Percentiles rank a stretch among this genome's conserved stretches.
These are phyloP conservation scores for Blastobotrys aristatus DNA, from an alignment of 1,139 yeast species.

Conservation along the genomic window DNA sequence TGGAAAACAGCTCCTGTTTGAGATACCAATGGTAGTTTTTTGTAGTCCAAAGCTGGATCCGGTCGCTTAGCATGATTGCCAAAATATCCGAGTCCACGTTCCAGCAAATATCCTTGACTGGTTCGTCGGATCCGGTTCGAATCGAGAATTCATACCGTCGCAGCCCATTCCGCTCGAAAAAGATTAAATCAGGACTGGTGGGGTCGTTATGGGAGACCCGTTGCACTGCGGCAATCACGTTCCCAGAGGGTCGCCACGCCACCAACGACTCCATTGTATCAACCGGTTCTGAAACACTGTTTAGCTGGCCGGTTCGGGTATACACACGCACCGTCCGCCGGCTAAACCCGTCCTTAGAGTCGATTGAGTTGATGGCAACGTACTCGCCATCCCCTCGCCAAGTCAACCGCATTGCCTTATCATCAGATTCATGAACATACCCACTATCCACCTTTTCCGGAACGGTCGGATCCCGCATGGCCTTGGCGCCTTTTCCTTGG, in stretches of 20 bases:
- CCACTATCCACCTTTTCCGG: slow-evolving; percentile 70
- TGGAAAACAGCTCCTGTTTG: slow-evolving; percentile 62
- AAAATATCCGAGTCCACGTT: slow-evolving; percentile 75
- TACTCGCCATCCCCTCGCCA: slow-evolving; percentile 97
- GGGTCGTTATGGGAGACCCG: slow-evolving; percentile 38
- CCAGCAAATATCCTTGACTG: slow-evolving; percentile 63
- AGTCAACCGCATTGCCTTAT: slow-evolving; percentile 45
- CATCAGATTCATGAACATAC: slow-evolving; percentile 50
- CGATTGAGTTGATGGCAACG: slow-evolving; percentile 65
- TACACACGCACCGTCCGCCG: slow-evolving; percentile 84
- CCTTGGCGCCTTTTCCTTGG: slow-evolving; percentile 87
- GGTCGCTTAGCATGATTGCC: slow-evolving; percentile 56
- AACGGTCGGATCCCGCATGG: slow-evolving; percentile 94
- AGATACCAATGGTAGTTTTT: slow-evolving; percentile 95
- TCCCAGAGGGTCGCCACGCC: slow-evolving; percentile 91
- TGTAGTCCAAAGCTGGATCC: slow-evolving; percentile 81
- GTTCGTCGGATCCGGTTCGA: slow-evolving; percentile 48
- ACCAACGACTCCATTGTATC: slow-evolving; percentile 70
- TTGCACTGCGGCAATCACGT: slow-evolving; percentile 78
- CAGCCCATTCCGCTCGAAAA: slow-evolving; percentile 90
- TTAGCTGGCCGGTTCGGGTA: slow-evolving; percentile 65
- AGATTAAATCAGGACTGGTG: slow-evolving; percentile 40
- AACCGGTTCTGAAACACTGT: slow-evolving; percentile 86
- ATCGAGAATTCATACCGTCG: slow-evolving; percentile 83
- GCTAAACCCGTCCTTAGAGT: slow-evolving; percentile 43